Percentiles rank a stretch among this genome's conserved stretches.
phyloP scores from a whole-genome alignment of 495 filamentous ascomycete species.

The Hypoxylon rickii region DNA sequence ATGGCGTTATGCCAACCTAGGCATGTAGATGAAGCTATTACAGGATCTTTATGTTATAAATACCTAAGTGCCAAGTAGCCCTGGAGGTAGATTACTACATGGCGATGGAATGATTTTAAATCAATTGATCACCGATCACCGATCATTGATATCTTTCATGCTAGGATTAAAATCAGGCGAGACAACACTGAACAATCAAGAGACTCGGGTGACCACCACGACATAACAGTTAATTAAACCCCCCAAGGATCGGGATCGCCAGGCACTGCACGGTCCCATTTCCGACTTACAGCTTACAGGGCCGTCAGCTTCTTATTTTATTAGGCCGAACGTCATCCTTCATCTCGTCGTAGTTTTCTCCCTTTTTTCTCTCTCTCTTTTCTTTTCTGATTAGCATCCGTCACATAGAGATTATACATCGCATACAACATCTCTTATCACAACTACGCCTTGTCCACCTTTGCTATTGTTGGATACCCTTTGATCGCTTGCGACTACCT shows the following conservation, averaged over 20 bases:
- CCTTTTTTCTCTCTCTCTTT: neutral
- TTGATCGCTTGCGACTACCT: neutral
- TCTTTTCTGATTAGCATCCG: too few relatives aligned
- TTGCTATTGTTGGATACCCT: too few relatives aligned
- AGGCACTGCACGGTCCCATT: conserved; percentile 9
- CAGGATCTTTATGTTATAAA: neutral
- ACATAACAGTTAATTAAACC: conserved; percentile 13
- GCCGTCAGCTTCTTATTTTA: conserved; percentile 10
- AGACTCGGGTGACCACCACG: conserved; percentile 16
- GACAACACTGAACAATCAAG: too few relatives aligned
- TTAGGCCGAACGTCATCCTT: conserved; percentile 22
- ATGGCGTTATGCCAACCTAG: too few relatives aligned
- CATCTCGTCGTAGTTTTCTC: too few relatives aligned
- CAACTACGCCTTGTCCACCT: neutral
- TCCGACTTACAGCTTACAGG: conserved; percentile 5
- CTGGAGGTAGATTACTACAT: too few relatives aligned
- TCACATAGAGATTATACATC: too few relatives aligned
- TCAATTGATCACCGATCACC: too few relatives aligned
- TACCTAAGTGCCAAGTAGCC: neutral
- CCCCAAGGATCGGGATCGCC: conserved; percentile 12
- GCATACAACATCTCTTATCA: neutral
- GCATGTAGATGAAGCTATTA: conserved; percentile 13
- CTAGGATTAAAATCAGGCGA: neutral
- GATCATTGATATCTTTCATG: neutral
- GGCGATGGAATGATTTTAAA: too few relatives aligned